Evolutionary conservation across 23 red algal species (phyloP), one percentile per base, ranked within the genome.

Genomic region (Gracilaria gracilis): DNA sequence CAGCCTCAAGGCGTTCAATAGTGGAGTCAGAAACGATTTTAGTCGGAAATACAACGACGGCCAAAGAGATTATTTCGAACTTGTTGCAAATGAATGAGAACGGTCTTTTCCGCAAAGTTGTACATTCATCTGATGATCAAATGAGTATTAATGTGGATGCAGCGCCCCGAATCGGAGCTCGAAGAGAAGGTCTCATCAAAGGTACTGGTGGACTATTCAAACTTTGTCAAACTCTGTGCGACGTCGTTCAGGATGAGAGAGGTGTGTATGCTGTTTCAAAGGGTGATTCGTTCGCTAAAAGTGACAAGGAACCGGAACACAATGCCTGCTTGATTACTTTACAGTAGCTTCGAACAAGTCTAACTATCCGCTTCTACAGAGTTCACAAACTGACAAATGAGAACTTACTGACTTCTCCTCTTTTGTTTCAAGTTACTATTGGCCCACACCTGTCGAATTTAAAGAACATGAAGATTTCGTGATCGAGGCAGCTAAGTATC

Each of bases 261-360:
- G 62, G 62, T 15, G 62, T 17, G 11, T 67, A 67, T 33, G 62
- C 62, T 33, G 28, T 33, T 21, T 28, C 62, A 67, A 67, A 29
- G 20, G 62, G 33, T 67, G 62, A 67, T 15, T 12, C 24, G n/a
- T 33, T 67, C 9, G 27, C 62, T 14, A 12, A 17, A 33, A 67
- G 62, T 13, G 62, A 67, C 12, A 35, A 31, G 25, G 28, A 67
- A 29, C 62, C 33, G 32, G 4, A 67, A 17, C n/a, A 13, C 28
- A 67, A 67, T 67, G 62, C 62, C 13, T 67, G 62, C 20, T 36
- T 67, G 9, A 67, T 67, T 33, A 33, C 16, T 67, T 36, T 67
- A 73, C 5, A 5, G 67, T 73, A 73, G 21, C 8, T 73, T 73
- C 33, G 0, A 21, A 44, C 2, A 15, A 55, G 8, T 55, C 51